Evolutionary conservation across 1,284 basidiomycete species (phyloP), one percentile per base, ranked within the genome.

Genomic region (Pseudozyma pruni): DNA sequence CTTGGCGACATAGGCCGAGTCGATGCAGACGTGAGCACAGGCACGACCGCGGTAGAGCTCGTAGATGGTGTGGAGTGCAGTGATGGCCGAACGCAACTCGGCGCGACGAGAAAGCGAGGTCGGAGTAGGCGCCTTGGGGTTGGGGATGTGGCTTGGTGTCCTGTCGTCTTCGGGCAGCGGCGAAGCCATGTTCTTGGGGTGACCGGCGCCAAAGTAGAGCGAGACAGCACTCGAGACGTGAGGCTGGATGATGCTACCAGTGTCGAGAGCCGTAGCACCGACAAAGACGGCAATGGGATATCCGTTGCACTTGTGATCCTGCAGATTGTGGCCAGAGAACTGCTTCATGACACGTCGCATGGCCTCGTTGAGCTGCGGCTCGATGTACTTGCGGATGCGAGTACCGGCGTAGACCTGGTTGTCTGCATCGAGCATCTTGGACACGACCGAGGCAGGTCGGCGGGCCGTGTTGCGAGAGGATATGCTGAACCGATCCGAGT

Each of bases 1-100:
- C 49, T 79, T 79, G 55, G 76, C 76, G 14, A 76, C 73, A 57
- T 79, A 79, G 2, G 75, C 68, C 23, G 67, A 72, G 52, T 76
- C 75, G 38, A 79, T 74, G 60, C 76, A 79, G 23, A 79, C 54
- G 48, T 79, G 76, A 3, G 70, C 71, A 42, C 76, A 79, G 3
- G 70, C 68, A 17, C 54, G 57, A 23, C 57, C 70, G 27, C 48
- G 63, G 70, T 66, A 64, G 17, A 75, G 61, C 39, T 68, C 61
- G 40, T 72, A 69, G 47, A 72, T 57, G 25, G 58, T 52, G 39
- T 73, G 64, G 13, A 79, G 70, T 6, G 69, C 75, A 3, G 52
- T 54, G 45, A 75, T 68, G 25, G 70, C 57, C 10, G 73, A 72
- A 2, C 69, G 47, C 23, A 79, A 47, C 39, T 79, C 75, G 13